Base-by-base conservation (phyloP, 768 basidiomycete genomes). In the Leccinum disarticulatum region DNA sequence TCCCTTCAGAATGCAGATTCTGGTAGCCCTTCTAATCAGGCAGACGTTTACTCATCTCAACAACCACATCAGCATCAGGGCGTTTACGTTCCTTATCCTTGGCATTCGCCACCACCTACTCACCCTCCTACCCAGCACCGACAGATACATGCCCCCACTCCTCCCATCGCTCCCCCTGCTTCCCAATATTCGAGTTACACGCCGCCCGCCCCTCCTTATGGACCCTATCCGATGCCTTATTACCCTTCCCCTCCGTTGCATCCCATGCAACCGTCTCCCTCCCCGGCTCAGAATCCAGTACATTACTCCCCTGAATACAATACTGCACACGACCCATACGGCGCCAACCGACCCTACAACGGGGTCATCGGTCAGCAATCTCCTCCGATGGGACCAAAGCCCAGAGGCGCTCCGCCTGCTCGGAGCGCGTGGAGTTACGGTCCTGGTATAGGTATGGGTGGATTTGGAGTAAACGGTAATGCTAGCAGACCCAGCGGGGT, bases 361-460 rank as follows among this genome's bases (percentile, higher is more conserved):
- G 74, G 75, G 10, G 55, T 64, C 5, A 59, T 76, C 27, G 70
- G 67, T 43, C 77, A 76, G 47, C 74, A 70, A 51, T 66, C 71
- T 31, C 59, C 67, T 13, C 60, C 67, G 36, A 67, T 68, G 54
- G 66, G 59, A n/a, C 57, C 59, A 13, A 74, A 73, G 35, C 59
- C 66, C 4, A 64, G 74, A 55, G 69, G 74, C 19, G 73, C 77
- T 22, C 77, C 79, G 10, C 76, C 80, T 52, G 73, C 80, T 22
- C 75, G 83, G 52, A 73, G 78, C 52, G 74, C 83, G n/a, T 90
- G 88, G 87, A 90, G 82, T 69, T 89, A 83, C 66, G 88, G 88
- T 1, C 83, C 87, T 65, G 87, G 87, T 13, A 71, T 83, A 36
- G 77, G 83, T 17, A 77, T 79, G 64, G 78, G 81, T 27, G 83